Conservation (phyloP, 2,329 filamentous ascomycete species). For the Penicillium sp. region DNA sequence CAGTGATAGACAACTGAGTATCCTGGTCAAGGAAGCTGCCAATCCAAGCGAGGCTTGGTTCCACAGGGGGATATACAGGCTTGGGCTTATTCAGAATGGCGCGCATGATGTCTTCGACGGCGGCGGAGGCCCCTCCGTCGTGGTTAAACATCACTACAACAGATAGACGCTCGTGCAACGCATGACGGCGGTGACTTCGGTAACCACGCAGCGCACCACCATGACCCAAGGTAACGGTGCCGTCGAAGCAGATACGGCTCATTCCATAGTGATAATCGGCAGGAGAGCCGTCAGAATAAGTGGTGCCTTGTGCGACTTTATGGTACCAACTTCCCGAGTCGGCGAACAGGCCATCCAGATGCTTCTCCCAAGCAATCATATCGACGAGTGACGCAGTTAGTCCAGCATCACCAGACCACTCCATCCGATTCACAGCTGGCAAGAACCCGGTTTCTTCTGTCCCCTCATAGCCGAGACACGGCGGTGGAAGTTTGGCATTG, state of each 20-base stretch:
- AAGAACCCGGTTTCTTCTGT: conserved; percentile 39
- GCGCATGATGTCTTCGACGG: conserved; percentile 34
- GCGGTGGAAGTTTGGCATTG: conserved; percentile 39
- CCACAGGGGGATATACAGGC: neutral
- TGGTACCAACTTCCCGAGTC: conserved; percentile 39
- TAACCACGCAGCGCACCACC: conserved; percentile 47
- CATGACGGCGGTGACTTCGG: conserved; percentile 38
- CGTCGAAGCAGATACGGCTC: conserved; percentile 24
- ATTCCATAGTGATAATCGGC: conserved; percentile 44
- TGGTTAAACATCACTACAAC: conserved; percentile 46
- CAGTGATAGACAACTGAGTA: conserved; percentile 34
- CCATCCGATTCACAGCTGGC: conserved; percentile 42
- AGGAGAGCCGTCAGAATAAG: conserved; percentile 35
- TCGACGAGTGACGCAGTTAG: conserved; percentile 47
- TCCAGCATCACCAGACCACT: conserved; percentile 51
- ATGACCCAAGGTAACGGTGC: conserved; percentile 36
- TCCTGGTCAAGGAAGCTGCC: conserved; percentile 43
- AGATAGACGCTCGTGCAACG: conserved; percentile 36
- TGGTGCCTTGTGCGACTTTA: conserved; percentile 27
- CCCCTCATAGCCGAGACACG: conserved; percentile 48
- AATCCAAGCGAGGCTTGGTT: conserved; percentile 28
- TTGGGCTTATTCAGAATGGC: conserved; percentile 28
- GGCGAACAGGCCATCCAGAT: conserved; percentile 34
- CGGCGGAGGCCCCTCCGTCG: conserved; percentile 30
- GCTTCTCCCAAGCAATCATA: conserved; percentile 50